phyloP scores from a whole-genome alignment of 495 filamentous ascomycete species.

The Viridothelium virens region DNA sequence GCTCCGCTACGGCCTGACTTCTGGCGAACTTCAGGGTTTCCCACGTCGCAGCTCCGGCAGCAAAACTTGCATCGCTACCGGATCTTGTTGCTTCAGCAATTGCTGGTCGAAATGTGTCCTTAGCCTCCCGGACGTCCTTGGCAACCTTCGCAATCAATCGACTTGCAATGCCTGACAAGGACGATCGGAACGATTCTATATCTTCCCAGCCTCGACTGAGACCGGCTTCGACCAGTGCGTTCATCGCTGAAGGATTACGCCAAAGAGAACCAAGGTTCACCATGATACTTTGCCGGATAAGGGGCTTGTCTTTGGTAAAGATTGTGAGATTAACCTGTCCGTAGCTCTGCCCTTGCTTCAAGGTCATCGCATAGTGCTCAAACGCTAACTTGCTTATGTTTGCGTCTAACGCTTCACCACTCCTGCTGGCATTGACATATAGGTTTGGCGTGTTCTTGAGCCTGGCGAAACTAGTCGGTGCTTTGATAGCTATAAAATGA shows the following conservation, averaged over 20 bases:
- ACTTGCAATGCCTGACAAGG: not conserved
- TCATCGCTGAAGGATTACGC: not conserved
- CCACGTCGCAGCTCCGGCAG: constrained; percentile 4
- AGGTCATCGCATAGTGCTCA: not conserved
- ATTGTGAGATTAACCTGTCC: constrained; percentile 8
- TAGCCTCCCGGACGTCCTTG: not conserved
- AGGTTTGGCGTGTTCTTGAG: constrained; percentile 8
- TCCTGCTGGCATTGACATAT: constrained; percentile 1
- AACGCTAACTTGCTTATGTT: constrained; percentile 3
- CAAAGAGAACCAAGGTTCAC: constrained; percentile 10
- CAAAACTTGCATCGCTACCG: not conserved
- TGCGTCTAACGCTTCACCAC: not conserved
- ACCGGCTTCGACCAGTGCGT: constrained; percentile 25
- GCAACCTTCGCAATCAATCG: not conserved
- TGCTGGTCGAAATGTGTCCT: not conserved
- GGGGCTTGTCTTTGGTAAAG: not conserved
- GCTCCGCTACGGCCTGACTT: not conserved
- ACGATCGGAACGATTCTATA: constrained; percentile 2
- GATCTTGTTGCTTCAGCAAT: not conserved
- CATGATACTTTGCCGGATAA: constrained; percentile 7
- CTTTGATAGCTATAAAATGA: constrained; percentile 10
- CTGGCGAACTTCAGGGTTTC: not conserved
- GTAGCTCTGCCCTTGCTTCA: constrained; percentile 1
- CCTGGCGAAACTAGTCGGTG: constrained; percentile 10
- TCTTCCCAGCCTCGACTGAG: constrained; percentile 30